Evolutionary conservation across 2,329 filamentous ascomycete species (phyloP), one percentile per base, ranked within the genome.

Genomic region (Alternaria sp.): DNA sequence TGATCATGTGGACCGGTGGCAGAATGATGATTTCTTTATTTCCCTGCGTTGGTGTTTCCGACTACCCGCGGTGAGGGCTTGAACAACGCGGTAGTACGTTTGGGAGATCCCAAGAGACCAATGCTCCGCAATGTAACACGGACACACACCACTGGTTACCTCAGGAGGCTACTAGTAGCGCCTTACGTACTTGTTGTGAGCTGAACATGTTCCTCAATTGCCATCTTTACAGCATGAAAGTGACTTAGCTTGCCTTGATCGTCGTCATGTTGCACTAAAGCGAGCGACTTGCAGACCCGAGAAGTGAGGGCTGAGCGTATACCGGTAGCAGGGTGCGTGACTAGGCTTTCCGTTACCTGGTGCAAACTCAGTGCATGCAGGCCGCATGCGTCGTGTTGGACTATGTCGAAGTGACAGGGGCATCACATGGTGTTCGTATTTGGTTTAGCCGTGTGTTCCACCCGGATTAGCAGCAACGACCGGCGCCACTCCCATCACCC

Each of bases 391-490:
- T 36, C 30, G 46, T 26, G 46, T 59, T 46, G 51, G 44, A 62
- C 44, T 38, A 22, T 36, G 43, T 62, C 53, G 44, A 53, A 36
- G 51, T n/a, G 63, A 61, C 47, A 61, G 61, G 63, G 60, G 61
- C 64, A 60, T 62, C 61, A 59, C 63, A 62, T 67, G 62, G 61
- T 26, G 54, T 59, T 67, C 59, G 66, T 67, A 65, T 70, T 56
- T 62, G 63, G 58, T 69, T 73, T 70, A 72, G 42, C 70, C 69
- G 60, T 46, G 30, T 22, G 64, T 57, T 42, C 57, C 46, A 68
- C 63, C 57, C 47, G 57, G 44, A 36, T 53, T 47, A 39, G 18
- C 41, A 52, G 59, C 49, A 75, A 68, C 30, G 68, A 75, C 71
- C 66, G 42, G 54, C 69, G 65, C 62, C 63, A 67, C 61, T 54